Percentiles rank a stretch among this genome's conserved stretches.
Conservation (phyloP, 345 rosid species). For the Stellera chamaejasme region DNA sequence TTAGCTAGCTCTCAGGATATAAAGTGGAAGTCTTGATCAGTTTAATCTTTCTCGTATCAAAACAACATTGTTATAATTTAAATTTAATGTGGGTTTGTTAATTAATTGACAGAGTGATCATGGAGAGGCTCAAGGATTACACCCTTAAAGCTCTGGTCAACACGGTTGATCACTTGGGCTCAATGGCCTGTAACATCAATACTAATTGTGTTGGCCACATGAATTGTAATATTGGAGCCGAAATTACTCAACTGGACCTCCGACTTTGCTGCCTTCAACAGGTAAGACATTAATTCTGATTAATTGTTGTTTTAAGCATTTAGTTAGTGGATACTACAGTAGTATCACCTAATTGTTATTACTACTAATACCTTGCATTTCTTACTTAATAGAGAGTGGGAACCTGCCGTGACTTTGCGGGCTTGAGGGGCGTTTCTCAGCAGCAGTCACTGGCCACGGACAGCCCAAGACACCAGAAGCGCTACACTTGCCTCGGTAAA, state of each 20-base stretch:
- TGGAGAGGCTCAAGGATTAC: constrained; percentile 63
- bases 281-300: constrained; percentile 22
- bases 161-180: constrained; percentile 86
- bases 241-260: constrained; percentile 39
- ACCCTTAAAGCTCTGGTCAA: constrained; percentile 64
- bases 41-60: background rate
- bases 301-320: background rate
- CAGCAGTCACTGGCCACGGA: constrained; percentile 41
- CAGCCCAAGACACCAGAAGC: constrained; percentile 45
- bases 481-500: constrained; percentile 68
- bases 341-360: too few species aligned
- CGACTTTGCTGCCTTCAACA: constrained; percentile 52
- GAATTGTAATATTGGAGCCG: constrained; percentile 19
- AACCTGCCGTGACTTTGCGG: constrained; percentile 42
- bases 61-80: background rate
- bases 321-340: too few species aligned
- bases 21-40: too few species aligned
- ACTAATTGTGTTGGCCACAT: constrained; percentile 29
- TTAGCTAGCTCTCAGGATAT: too few species aligned
- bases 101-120: constrained; percentile 35
- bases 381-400: constrained; percentile 31
- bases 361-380: background rate
- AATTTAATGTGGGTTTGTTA: background rate
- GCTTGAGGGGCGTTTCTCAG: constrained; percentile 41
- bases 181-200: constrained; percentile 62